Percentiles rank a stretch among this genome's conserved stretches.
Evolutionary conservation across 176 grass and related monocot genomes (phyloP).

Genomic region (Zea luxurians): DNA sequence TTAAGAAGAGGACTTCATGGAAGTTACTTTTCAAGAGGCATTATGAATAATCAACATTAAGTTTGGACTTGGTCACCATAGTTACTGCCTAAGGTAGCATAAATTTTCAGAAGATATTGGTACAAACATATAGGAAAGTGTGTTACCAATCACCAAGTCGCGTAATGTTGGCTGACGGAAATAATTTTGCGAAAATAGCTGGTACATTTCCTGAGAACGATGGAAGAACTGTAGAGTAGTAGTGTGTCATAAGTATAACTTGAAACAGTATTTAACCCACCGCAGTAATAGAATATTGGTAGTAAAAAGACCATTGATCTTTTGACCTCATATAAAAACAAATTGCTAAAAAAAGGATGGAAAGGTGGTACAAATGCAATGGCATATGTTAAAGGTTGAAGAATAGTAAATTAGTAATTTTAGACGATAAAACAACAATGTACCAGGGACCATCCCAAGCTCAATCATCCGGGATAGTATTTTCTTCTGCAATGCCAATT

Average conservation of each 20-base stretch:
- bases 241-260: slow-evolving; percentile 34
- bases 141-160: slow-evolving; percentile 91
- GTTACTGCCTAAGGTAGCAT: slow-evolving; percentile 3
- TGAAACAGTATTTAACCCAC: slow-evolving; percentile 3
- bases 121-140: slow-evolving; percentile 32
- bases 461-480: slow-evolving; percentile 78
- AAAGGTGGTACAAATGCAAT: slow-evolving; percentile 10
- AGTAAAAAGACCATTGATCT: slow-evolving; percentile 24
- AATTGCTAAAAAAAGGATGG: background rate
- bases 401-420: background rate
- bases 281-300: slow-evolving; percentile 25
- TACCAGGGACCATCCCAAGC: slow-evolving; percentile 96
- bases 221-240: slow-evolving; percentile 77
- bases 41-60: slow-evolving; percentile 24
- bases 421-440: slow-evolving; percentile 22
- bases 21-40: slow-evolving; percentile 18
- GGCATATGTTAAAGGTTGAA: slow-evolving; percentile 6
- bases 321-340: slow-evolving; percentile 10
- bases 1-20: background rate
- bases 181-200: slow-evolving; percentile 68
- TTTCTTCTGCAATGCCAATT: slow-evolving; percentile 72
- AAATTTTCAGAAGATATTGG: slow-evolving; percentile 12
- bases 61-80: background rate
- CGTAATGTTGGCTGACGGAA: slow-evolving; percentile 85
- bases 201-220: slow-evolving; percentile 97